phyloP scores from a whole-genome alignment of 108 stramenopile species.

The Fistulifera pelliculosa region DNA sequence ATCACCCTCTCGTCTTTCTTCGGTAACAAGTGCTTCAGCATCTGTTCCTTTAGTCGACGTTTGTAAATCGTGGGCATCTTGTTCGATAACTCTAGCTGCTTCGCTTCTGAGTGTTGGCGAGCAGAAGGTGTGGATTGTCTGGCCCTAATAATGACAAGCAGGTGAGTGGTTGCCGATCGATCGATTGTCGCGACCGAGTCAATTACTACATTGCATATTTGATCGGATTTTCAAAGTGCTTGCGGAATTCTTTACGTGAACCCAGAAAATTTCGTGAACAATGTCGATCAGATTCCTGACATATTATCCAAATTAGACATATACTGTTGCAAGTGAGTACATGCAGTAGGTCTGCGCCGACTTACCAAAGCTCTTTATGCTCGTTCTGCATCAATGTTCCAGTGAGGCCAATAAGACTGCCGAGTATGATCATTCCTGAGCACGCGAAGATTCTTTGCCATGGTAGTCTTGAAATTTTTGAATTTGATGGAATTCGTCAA shows the following conservation, averaged over 20 bases:
- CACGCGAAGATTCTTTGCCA: conserved; percentile 21
- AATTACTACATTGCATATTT: conserved; percentile 42
- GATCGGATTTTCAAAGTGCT: conserved; percentile 42
- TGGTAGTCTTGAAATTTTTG: conserved; percentile 29
- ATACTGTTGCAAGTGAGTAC: background rate
- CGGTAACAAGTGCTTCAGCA: conserved; percentile 52
- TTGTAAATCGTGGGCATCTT: conserved; percentile 40
- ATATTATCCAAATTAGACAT: too few relatives aligned
- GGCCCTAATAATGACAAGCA: conserved; percentile 12
- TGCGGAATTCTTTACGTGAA: conserved; percentile 38
- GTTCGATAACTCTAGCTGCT: conserved; percentile 26
- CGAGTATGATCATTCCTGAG: conserved; percentile 13
- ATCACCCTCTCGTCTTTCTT: conserved; percentile 64
- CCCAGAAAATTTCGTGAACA: conserved; percentile 58
- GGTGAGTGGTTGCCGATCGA: too few relatives aligned
- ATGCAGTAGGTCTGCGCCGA: background rate
- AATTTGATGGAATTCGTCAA: conserved; percentile 83
- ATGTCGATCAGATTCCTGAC: conserved; percentile 55
- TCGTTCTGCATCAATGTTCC: conserved; percentile 67
- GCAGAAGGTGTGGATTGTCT: conserved; percentile 25
- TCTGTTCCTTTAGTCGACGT: conserved; percentile 50
- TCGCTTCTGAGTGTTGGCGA: conserved; percentile 25
- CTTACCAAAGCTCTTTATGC: conserved; percentile 51
- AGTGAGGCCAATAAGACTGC: conserved; percentile 38
- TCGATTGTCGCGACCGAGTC: background rate